Evolutionary conservation across 176 grass and related monocot genomes (phyloP).

Genomic region (Oryza longistaminata): DNA sequence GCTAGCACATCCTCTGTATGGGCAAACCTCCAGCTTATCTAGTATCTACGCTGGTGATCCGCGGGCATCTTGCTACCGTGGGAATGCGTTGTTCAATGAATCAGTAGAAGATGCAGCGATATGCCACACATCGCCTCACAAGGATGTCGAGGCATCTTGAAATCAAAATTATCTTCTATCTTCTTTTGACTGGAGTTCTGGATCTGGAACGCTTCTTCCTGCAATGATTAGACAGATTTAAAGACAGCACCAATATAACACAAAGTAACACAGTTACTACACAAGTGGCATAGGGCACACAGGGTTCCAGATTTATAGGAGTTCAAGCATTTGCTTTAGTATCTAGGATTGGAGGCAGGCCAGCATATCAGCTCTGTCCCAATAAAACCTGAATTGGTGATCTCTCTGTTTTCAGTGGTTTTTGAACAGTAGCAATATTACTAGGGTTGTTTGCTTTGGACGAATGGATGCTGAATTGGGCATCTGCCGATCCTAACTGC

Average conservation of each 20-base stretch:
- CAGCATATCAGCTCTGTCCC: background rate
- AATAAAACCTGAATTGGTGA: background rate
- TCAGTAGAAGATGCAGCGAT: background rate
- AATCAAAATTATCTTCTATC: slow-evolving; percentile 32
- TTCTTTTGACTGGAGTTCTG: slow-evolving; percentile 55
- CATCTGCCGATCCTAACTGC: background rate
- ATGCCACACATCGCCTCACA: background rate
- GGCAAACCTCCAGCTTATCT: background rate
- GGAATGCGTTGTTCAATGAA: background rate
- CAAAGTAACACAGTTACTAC: background rate
- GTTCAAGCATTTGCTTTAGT: background rate
- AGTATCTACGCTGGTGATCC: background rate
- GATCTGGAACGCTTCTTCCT: slow-evolving; percentile 57
- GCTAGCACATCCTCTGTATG: background rate
- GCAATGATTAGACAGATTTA: slow-evolving; percentile 29
- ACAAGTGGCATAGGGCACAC: background rate
- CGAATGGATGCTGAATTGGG: background rate
- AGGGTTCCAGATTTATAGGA: slow-evolving; percentile 2
- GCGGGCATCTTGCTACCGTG: background rate
- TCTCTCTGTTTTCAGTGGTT: background rate
- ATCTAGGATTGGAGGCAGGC: background rate
- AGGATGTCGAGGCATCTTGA: background rate
- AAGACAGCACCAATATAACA: background rate
- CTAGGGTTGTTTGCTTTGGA: background rate
- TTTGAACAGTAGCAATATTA: background rate